A percentile compares a stretch with the other conserved stretches of the same genome.
phyloP scores from a whole-genome alignment of 805 yeast genomes.

The Candida mattraensis region DNA sequence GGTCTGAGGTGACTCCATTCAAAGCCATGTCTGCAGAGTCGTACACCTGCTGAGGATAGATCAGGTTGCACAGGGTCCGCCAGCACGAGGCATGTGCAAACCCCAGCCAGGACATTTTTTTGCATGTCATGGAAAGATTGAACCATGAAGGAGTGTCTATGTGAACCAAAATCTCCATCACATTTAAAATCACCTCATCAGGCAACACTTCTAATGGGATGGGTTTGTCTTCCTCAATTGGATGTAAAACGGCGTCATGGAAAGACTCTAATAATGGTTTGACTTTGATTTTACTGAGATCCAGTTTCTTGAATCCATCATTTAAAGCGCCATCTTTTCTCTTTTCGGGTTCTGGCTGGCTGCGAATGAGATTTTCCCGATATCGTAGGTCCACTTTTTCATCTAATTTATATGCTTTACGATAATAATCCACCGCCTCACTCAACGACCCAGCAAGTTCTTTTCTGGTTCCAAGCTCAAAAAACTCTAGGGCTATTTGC shows the following conservation, averaged over 20 bases:
- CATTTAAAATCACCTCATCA: conserved; percentile 54
- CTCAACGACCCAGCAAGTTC: conserved; percentile 74
- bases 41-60: conserved; percentile 57
- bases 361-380: conserved; percentile 48
- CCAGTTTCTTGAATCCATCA: conserved; percentile 28
- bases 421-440: conserved; percentile 76
- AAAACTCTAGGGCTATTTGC: conserved; percentile 55
- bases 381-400: conserved; percentile 66
- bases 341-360: conserved; percentile 20
- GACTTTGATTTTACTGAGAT: conserved; percentile 45
- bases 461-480: conserved; percentile 68
- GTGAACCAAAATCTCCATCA: conserved; percentile 48
- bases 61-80: conserved; percentile 47
- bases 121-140: conserved; percentile 57
- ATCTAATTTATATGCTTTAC: conserved; percentile 65
- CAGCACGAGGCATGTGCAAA: conserved; percentile 51
- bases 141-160: conserved; percentile 66
- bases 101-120: conserved; percentile 55
- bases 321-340: conserved; percentile 17
- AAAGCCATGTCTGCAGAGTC: conserved; percentile 41
- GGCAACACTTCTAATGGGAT: conserved; percentile 49
- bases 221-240: conserved; percentile 36
- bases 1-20: conserved; percentile 37
- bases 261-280: conserved; percentile 39
- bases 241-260: conserved; percentile 27